These are phyloP conservation scores for Cornus suecica DNA, from an alignment of 148 eudicot genomes.

Conservation along the genomic window DNA sequence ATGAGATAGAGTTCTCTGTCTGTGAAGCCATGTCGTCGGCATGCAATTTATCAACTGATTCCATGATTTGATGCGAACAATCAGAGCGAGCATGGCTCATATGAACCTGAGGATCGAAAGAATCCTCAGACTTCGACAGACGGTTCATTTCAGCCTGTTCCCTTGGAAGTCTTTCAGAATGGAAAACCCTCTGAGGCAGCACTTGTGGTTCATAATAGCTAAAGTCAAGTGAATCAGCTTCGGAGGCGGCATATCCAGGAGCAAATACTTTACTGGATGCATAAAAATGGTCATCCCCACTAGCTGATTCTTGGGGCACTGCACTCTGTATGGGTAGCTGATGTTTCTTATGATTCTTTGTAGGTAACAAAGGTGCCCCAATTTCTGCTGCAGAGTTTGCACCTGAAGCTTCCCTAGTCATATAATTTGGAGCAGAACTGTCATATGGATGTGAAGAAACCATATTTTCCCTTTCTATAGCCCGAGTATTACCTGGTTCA, in stretches of 20 bases:
- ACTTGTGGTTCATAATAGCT: conserved; percentile 32
- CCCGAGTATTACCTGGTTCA: background rate
- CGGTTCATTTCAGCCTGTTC: conserved; percentile 51
- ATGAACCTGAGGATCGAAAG: conserved; percentile 50
- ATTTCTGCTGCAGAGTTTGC: conserved; percentile 15
- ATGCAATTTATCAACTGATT: conserved; percentile 26
- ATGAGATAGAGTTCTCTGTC: conserved; percentile 12
- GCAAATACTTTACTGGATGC: conserved; percentile 27
- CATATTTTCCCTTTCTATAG: conserved; percentile 12
- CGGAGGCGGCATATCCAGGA: conserved; percentile 33
- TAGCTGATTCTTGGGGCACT: conserved; percentile 25
- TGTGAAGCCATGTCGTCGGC: conserved; percentile 18
- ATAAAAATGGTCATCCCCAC: conserved; percentile 23
- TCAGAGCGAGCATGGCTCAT: conserved; percentile 41
- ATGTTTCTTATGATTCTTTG: conserved; percentile 43
- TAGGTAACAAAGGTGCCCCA: conserved; percentile 41
- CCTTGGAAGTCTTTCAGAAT: conserved; percentile 50
- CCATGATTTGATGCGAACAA: conserved; percentile 27
- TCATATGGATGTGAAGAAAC: conserved; percentile 26
- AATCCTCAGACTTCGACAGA: conserved; percentile 59
- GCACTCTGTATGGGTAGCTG: conserved; percentile 24
- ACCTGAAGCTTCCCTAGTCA: conserved; percentile 28
- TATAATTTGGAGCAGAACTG: conserved; percentile 23
- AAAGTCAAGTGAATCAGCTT: conserved; percentile 32
- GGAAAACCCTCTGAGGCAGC: conserved; percentile 43